phyloP scores from a whole-genome alignment of 805 yeast genomes.

The Cyberlindnera japonica region DNA sequence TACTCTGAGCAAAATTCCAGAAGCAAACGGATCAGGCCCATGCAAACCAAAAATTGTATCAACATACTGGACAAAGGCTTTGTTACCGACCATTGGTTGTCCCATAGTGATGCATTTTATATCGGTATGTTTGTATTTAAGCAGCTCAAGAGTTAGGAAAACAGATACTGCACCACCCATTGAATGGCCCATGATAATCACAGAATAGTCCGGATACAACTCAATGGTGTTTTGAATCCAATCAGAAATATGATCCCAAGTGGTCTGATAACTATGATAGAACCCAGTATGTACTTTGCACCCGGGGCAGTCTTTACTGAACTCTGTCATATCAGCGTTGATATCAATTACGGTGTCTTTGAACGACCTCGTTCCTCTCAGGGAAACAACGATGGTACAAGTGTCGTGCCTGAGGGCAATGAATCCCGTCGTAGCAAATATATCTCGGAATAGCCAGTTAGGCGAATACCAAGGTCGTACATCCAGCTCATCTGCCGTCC shows the following conservation, averaged over 20 bases:
- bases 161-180: slow-evolving; percentile 28
- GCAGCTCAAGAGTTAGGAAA: slow-evolving; percentile 14
- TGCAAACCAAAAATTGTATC: slow-evolving; percentile 11
- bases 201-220: slow-evolving; percentile 9
- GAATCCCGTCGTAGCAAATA: slow-evolving; percentile 25
- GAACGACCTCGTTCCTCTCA: slow-evolving; percentile 28
- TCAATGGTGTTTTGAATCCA: neutral
- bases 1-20: slow-evolving; percentile 16
- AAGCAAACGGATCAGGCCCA: neutral
- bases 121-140: slow-evolving; percentile 1
- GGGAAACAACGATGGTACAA: slow-evolving; percentile 12
- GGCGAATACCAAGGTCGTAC: neutral
- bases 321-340: slow-evolving; percentile 24
- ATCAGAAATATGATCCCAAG: slow-evolving; percentile 11
- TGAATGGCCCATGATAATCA: slow-evolving; percentile 27
- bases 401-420: slow-evolving; percentile 19
- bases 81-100: slow-evolving; percentile 28
- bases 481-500: slow-evolving; percentile 22
- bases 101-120: slow-evolving; percentile 24
- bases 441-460: slow-evolving; percentile 1
- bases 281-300: slow-evolving; percentile 28
- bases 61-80: slow-evolving; percentile 13
- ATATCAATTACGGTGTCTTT: slow-evolving; percentile 27
- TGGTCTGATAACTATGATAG: slow-evolving; percentile 11
- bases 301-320: slow-evolving; percentile 13